A percentile compares a stretch with the other conserved stretches of the same genome.
Conservation (phyloP, 169 alveolate species). For the Cryptosporidium ryanae region DNA sequence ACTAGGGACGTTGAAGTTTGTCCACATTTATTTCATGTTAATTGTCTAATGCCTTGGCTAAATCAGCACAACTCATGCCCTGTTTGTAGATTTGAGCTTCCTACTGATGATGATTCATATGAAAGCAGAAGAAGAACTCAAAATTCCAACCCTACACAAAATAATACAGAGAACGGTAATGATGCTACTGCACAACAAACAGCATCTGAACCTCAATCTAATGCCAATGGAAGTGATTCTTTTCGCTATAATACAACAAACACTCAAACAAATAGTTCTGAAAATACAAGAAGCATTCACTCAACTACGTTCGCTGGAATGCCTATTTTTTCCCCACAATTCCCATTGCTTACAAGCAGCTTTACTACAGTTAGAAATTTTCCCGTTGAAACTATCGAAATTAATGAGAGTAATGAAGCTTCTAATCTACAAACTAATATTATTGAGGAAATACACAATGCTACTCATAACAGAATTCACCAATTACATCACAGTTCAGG, state of each 20-base stretch:
- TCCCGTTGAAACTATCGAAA: background rate
- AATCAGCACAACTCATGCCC: conserved; percentile 95
- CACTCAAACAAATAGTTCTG: background rate
- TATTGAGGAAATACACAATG: conserved; percentile 46
- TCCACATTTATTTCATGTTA: conserved; percentile 92
- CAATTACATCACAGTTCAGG: conserved; percentile 43
- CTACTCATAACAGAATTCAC: conserved; percentile 49
- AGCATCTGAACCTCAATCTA: background rate
- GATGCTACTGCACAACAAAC: background rate
- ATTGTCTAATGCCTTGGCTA: conserved; percentile 95
- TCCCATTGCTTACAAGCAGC: conserved; percentile 44
- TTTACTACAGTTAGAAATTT: conserved; percentile 31
- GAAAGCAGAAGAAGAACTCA: conserved; percentile 82
- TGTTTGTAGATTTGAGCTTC: conserved; percentile 94
- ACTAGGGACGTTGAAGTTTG: conserved; percentile 83
- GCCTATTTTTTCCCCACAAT: conserved; percentile 32
- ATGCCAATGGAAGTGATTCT: too few species aligned
- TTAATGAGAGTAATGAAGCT: background rate
- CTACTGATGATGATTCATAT: conserved; percentile 92
- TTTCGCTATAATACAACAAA: background rate
- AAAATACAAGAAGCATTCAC: background rate
- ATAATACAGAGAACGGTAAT: background rate
- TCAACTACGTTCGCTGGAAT: conserved; percentile 18
- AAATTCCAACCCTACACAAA: background rate
- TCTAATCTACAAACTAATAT: background rate